A percentile compares a stretch with the other conserved stretches of the same genome.
Conservation (phyloP, 73 alveolate species). For the Effrenium voratum region DNA sequence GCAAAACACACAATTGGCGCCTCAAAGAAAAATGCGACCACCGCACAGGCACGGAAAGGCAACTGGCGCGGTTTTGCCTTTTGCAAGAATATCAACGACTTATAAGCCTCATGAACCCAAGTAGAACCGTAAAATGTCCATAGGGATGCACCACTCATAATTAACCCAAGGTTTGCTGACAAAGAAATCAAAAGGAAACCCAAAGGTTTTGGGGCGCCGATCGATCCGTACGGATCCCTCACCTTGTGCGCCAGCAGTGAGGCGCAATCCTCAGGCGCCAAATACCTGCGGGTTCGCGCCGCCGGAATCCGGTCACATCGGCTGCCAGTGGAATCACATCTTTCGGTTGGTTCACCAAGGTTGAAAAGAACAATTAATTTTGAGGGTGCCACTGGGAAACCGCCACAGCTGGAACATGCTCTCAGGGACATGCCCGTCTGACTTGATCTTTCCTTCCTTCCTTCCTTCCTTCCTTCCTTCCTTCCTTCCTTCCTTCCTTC, state of each 20-base stretch:
- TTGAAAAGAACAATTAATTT: neutral
- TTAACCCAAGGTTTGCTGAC: neutral
- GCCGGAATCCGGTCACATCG: no score
- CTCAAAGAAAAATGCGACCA: no score
- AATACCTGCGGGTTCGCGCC: neutral
- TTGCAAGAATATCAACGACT: no score
- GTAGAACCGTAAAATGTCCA: neutral
- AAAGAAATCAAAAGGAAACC: neutral
- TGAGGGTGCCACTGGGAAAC: neutral
- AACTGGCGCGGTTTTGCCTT: neutral
- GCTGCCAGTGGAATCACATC: neutral
- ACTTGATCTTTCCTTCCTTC: neutral
- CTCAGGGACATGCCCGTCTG: neutral
- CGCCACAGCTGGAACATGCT: neutral
- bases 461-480: neutral
- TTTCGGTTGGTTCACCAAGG: neutral
- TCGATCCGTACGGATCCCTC: neutral
- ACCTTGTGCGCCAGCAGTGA: conserved; percentile 22
- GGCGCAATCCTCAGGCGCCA: conserved; percentile 44
- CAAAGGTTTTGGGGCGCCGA: neutral
- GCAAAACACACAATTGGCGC: no score
- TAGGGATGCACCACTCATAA: neutral
- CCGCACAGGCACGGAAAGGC: no score
- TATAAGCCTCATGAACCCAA: neutral
- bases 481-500: neutral